phyloP scores from a whole-genome alignment of 2,329 filamentous ascomycete species.

The Nemania serpens region DNA sequence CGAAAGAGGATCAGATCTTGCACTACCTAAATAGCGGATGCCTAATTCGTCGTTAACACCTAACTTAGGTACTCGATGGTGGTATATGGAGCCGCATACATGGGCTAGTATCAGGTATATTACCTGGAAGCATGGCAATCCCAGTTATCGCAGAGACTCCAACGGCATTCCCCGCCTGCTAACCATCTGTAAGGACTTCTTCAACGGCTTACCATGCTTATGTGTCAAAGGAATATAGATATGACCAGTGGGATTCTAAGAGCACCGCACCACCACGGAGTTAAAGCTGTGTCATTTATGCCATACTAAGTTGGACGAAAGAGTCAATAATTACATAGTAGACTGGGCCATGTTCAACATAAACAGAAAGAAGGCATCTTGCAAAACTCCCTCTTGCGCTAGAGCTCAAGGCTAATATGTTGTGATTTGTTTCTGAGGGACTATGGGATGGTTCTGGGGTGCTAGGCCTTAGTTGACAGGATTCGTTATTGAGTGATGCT shows the following conservation, averaged over 20 bases:
- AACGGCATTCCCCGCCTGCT: constrained; percentile 1
- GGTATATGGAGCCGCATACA: not conserved
- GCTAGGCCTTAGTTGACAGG: not conserved
- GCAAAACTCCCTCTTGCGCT: not conserved
- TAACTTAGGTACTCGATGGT: constrained; percentile 11
- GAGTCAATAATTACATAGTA: too few relatives aligned
- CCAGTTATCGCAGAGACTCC: not conserved
- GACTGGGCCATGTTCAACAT: not conserved
- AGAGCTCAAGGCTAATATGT: constrained; percentile 9
- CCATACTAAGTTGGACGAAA: too few relatives aligned
- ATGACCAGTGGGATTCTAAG: not conserved
- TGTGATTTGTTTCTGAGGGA: not conserved
- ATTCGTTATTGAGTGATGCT: not conserved
- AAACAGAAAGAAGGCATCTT: not conserved
- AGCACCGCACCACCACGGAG: not conserved
- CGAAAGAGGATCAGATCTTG: constrained; percentile 20
- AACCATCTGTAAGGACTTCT: too few relatives aligned
- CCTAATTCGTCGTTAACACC: not conserved
- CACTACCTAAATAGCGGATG: constrained; percentile 10
- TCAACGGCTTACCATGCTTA: too few relatives aligned
- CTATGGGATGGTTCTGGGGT: not conserved
- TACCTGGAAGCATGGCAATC: not conserved
- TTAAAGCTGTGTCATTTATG: too few relatives aligned
- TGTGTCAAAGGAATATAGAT: too few relatives aligned
- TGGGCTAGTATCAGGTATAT: not conserved